Percentiles rank a stretch among this genome's conserved stretches.
These are phyloP conservation scores for Apiospora sp. DNA, from an alignment of 2,329 filamentous ascomycete species.

Conservation along the genomic window DNA sequence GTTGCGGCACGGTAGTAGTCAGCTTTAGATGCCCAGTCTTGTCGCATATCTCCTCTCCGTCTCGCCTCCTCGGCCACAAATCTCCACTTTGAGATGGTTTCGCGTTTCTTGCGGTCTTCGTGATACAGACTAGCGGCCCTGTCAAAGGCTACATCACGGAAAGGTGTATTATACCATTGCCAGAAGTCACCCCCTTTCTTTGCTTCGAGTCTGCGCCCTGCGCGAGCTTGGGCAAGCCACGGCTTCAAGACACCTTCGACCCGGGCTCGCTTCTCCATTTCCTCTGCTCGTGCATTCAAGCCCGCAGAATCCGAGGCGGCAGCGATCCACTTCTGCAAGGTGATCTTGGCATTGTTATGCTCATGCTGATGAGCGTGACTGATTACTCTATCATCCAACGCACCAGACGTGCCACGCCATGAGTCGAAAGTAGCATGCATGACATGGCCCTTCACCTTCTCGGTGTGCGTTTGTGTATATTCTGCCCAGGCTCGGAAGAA, in stretches of 20 bases:
- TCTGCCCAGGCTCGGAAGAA: slow-evolving; percentile 43
- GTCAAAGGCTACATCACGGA: slow-evolving; percentile 24
- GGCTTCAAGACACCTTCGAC: slow-evolving; percentile 26
- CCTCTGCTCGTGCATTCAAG: not conserved
- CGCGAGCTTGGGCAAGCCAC: slow-evolving; percentile 28
- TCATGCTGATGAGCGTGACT: slow-evolving; percentile 15
- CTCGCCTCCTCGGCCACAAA: slow-evolving; percentile 14
- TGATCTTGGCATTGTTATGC: not conserved
- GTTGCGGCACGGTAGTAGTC: slow-evolving; percentile 28
- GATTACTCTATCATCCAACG: not conserved
- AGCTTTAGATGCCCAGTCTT: slow-evolving; percentile 25
- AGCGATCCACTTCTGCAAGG: slow-evolving; percentile 23
- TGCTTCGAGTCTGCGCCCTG: slow-evolving; percentile 15
- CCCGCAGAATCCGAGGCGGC: not conserved
- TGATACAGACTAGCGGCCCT: slow-evolving; percentile 23
- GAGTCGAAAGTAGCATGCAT: slow-evolving; percentile 26
- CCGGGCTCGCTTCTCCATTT: slow-evolving; percentile 20
- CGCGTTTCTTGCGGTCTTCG: slow-evolving; percentile 17
- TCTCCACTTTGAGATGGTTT: slow-evolving; percentile 27
- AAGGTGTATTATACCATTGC: slow-evolving; percentile 28
- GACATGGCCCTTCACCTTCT: slow-evolving; percentile 36
- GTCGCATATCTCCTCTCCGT: slow-evolving; percentile 18
- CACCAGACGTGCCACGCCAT: slow-evolving; percentile 26
- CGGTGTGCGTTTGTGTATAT: slow-evolving; percentile 37
- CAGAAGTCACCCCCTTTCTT: slow-evolving; percentile 25